A percentile compares a stretch with the other conserved stretches of the same genome.
Conservation (phyloP, 352 stramenopile genomes). For the Phytophthora fragariae region DNA sequence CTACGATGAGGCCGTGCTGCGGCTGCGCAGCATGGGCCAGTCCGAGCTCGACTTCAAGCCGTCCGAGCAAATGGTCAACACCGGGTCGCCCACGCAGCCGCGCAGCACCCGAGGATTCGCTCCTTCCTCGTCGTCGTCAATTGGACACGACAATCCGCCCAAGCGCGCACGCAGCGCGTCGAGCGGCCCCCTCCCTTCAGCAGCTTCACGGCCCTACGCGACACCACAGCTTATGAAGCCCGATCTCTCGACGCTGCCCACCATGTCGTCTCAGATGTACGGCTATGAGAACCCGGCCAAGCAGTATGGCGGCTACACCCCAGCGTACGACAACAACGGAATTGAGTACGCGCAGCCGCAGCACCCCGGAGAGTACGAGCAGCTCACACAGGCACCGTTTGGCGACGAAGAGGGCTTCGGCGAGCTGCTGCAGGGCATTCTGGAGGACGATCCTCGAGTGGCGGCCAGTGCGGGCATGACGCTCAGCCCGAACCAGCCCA, state of each 20-base stretch:
- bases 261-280: conserved; percentile 34
- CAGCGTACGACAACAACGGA: conserved; percentile 41
- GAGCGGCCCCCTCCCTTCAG: conserved; percentile 35
- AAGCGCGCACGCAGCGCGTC: conserved; percentile 42
- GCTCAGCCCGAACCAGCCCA: conserved; percentile 29
- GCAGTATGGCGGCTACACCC: conserved; percentile 35
- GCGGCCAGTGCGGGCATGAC: conserved; percentile 14
- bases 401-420: conserved; percentile 74
- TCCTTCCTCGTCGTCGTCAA: conserved; percentile 6
- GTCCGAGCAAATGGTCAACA: conserved; percentile 46
- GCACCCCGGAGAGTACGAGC: conserved; percentile 53
- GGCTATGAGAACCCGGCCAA: conserved; percentile 40
- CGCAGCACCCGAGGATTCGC: conserved; percentile 25
- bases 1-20: conserved; percentile 81
- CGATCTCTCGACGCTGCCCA: conserved; percentile 37
- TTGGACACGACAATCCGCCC: conserved; percentile 10
- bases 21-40: conserved; percentile 65
- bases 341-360: conserved; percentile 35
- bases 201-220: conserved; percentile 36
- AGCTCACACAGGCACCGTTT: conserved; percentile 60
- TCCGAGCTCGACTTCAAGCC: conserved; percentile 66
- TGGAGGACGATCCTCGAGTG: conserved; percentile 68
- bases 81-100: conserved; percentile 34
- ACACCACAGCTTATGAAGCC: conserved; percentile 37
- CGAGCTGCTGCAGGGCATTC: conserved; percentile 74